A percentile compares a stretch with the other conserved stretches of the same genome.
Evolutionary conservation across 192 early-diverging fungal species (phyloP).

Genomic region (Gigaspora rosea): DNA sequence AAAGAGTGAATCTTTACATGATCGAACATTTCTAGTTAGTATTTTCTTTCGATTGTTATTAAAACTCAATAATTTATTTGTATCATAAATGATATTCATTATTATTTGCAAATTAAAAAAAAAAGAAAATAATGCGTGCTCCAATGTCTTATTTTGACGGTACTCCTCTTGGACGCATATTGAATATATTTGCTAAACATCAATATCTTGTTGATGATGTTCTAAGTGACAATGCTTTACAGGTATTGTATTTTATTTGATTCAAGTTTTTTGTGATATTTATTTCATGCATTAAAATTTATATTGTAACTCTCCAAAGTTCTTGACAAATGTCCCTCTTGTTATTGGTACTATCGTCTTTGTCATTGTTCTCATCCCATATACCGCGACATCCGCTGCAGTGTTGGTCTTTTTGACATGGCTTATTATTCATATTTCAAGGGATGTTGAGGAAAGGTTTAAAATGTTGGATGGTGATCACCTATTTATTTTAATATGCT

Average conservation of each 20-base stretch:
- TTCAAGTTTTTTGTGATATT: background rate
- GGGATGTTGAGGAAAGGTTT: constrained; percentile 54
- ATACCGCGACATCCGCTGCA: constrained; percentile 55
- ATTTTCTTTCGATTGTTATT: background rate
- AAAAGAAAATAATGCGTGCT: constrained; percentile 64
- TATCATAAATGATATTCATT: background rate
- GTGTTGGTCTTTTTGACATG: constrained; percentile 45
- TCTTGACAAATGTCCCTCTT: constrained; percentile 43
- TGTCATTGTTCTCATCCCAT: constrained; percentile 63
- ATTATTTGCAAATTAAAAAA: background rate
- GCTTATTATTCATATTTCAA: constrained; percentile 45
- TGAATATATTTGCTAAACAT: constrained; percentile 62
- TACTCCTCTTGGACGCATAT: constrained; percentile 67
- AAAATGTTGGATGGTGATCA: constrained; percentile 53
- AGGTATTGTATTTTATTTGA: background rate
- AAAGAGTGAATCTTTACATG: constrained; percentile 61
- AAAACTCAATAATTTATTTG: background rate
- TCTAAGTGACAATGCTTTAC: constrained; percentile 41
- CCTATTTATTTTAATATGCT: background rate
- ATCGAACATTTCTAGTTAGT: constrained; percentile 40
- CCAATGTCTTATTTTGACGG: constrained; percentile 71
- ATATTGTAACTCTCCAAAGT: background rate
- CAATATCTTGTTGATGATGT: constrained; percentile 45
- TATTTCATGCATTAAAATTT: background rate
- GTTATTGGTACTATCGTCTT: constrained; percentile 58